Evolutionary conservation across 192 early-diverging fungal species (phyloP), one percentile per base, ranked within the genome.

Genomic region (Coemansia sp.): DNA sequence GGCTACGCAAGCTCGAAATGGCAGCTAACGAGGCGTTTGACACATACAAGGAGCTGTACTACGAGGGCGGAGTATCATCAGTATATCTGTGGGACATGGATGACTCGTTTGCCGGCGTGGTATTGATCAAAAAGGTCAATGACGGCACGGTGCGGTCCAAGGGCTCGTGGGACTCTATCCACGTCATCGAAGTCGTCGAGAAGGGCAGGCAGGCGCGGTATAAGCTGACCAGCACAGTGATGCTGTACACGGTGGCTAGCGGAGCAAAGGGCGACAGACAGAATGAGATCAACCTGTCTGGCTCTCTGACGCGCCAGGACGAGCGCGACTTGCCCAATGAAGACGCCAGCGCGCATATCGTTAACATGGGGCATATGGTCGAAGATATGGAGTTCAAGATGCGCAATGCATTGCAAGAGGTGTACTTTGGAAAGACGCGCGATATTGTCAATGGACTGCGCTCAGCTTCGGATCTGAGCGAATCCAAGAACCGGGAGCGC

Each of bases 301-400:
- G 97, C 17, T 94, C 89, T 64, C 86, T 99, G 89, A 97, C 95
- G 1, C 90, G 95, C 45, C 95, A 97, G 86, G 86, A 89, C 38
- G 96, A 97, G 75, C 88, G 91, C 61, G 95, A 97, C 67, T 84
- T 83, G 64, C 88, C 90, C 10, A 76, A 92, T 0, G 74, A 74
- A 12, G 97, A 97, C 41, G 86, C 90, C 48, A 71, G 66, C 45
- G 85, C 91, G 50, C 97, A 99, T 63, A 88, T 99, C 63, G 90
- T 85, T 46, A 99, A 99, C 77, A 92, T 99, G 63, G 97, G 97
- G 0, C 87, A 91, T 15, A 93, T 99, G 88, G 91, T 99, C 9
- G 97, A 99, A 78, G 97, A 98, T 55, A 97, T 97, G 94, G 97
- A 99, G 80, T 81, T 91, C 65, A 98, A 98, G 82, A 95, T 98